These are phyloP conservation scores for Mortierella hygrophila DNA, from an alignment of 192 early-diverging fungal species.

Conservation along the genomic window DNA sequence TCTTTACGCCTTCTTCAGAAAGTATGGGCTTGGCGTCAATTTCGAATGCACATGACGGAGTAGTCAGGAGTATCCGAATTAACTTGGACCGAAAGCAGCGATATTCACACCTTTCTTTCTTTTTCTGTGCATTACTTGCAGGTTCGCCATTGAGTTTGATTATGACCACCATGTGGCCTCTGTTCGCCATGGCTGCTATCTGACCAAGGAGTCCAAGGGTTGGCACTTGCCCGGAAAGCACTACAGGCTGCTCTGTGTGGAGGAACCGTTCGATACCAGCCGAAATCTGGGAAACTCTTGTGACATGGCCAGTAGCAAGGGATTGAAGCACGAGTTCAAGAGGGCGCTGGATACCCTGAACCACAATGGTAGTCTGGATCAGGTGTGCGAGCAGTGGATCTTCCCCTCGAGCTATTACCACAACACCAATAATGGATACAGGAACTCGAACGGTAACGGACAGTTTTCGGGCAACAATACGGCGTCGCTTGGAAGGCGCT, in stretches of 20 bases:
- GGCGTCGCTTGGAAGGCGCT: slow-evolving; percentile 33
- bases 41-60: background rate
- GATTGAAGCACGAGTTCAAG: slow-evolving; percentile 85
- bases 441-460: slow-evolving; percentile 9
- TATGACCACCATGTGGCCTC: slow-evolving; percentile 86
- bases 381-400: slow-evolving; percentile 68
- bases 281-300: slow-evolving; percentile 94
- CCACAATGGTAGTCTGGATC: slow-evolving; percentile 58
- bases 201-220: slow-evolving; percentile 87
- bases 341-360: slow-evolving; percentile 75
- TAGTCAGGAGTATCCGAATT: too few species aligned
- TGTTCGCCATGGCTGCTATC: slow-evolving; percentile 80
- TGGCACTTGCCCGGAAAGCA: slow-evolving; percentile 83
- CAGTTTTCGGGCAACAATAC: slow-evolving; percentile 16
- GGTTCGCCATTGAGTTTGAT: slow-evolving; percentile 86
- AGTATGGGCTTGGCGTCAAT: slow-evolving; percentile 27
- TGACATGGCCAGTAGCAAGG: slow-evolving; percentile 81
- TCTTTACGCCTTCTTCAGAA: slow-evolving; percentile 88
- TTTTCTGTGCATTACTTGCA: slow-evolving; percentile 8
- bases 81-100: background rate
- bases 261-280: slow-evolving; percentile 91
- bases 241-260: slow-evolving; percentile 85
- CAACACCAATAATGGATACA: slow-evolving; percentile 14
- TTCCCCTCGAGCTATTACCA: slow-evolving; percentile 50
- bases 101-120: background rate